These are phyloP conservation scores for Fusarium nurragi DNA, from an alignment of 2,329 filamentous ascomycete genomes.

Conservation along the genomic window DNA sequence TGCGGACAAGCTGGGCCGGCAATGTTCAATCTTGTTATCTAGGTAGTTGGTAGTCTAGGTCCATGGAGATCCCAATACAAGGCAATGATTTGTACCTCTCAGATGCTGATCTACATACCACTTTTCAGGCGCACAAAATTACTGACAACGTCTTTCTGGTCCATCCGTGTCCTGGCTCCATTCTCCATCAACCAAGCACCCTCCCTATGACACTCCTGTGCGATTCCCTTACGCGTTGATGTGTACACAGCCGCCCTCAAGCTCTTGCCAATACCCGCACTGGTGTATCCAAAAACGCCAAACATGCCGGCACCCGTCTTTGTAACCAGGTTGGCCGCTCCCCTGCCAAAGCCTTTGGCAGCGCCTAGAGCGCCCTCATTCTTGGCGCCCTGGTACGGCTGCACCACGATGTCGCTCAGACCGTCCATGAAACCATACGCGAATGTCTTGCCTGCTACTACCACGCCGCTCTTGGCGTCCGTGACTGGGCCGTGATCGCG, in stretches of 20 bases:
- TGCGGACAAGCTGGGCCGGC: no score
- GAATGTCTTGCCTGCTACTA: background rate
- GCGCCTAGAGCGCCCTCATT: background rate
- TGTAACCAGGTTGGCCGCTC: background rate
- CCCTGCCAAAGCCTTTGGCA: background rate
- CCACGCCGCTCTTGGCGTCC: background rate
- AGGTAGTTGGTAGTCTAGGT: no score
- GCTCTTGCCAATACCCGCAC: background rate
- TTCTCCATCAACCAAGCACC: slow-evolving; percentile 6
- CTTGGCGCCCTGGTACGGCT: background rate
- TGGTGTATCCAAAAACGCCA: background rate
- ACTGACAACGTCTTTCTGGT: background rate
- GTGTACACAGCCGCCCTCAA: slow-evolving; percentile 1
- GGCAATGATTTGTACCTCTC: no score
- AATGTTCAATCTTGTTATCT: no score
- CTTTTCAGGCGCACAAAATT: background rate
- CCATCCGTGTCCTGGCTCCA: background rate
- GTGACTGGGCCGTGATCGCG: background rate
- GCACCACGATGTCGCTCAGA: background rate
- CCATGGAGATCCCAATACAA: no score
- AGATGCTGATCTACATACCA: background rate
- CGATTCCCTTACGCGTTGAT: background rate
- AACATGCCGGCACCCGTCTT: background rate
- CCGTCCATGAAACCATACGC: background rate
- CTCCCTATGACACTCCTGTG: background rate